Percentiles rank a stretch among this genome's conserved stretches.
Evolutionary conservation across 2,329 filamentous ascomycete species (phyloP).

Genomic region (Ceratocystis diversiconidia): DNA sequence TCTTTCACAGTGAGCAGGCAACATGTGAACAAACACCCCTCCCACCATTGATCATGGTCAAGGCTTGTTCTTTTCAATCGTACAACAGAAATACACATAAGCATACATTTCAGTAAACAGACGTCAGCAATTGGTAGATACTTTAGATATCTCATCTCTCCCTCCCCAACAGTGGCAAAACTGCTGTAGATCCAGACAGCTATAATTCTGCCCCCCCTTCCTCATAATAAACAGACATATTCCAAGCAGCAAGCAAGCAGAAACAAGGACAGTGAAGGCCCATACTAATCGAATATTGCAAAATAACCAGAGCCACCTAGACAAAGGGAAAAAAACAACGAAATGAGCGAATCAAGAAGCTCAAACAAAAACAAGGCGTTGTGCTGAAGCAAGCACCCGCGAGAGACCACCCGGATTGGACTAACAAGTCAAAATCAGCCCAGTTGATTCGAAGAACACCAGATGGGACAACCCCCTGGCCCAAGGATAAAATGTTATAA

Average conservation of each 20-base stretch:
- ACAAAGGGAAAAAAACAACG: not conserved
- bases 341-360: not conserved
- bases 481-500: not conserved
- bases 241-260: too few species aligned
- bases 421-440: too few species aligned
- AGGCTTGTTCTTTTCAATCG: not conserved
- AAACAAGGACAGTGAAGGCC: too few species aligned
- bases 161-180: not conserved
- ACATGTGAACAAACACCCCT: too few species aligned
- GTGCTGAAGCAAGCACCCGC: not conserved
- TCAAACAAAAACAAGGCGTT: not conserved
- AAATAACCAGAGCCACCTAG: not conserved
- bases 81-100: not conserved
- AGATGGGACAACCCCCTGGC: too few species aligned
- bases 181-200: not conserved
- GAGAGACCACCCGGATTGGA: not conserved
- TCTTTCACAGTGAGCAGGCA: slow-evolving; percentile 16
- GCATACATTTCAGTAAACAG: not conserved
- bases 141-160: not conserved
- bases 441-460: too few species aligned
- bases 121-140: not conserved
- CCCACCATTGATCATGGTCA: not conserved
- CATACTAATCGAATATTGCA: too few species aligned
- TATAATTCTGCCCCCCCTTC: not conserved
- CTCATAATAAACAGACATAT: too few species aligned